Conservation (phyloP, 768 basidiomycete species). For the Aureoboletus auriporus region DNA sequence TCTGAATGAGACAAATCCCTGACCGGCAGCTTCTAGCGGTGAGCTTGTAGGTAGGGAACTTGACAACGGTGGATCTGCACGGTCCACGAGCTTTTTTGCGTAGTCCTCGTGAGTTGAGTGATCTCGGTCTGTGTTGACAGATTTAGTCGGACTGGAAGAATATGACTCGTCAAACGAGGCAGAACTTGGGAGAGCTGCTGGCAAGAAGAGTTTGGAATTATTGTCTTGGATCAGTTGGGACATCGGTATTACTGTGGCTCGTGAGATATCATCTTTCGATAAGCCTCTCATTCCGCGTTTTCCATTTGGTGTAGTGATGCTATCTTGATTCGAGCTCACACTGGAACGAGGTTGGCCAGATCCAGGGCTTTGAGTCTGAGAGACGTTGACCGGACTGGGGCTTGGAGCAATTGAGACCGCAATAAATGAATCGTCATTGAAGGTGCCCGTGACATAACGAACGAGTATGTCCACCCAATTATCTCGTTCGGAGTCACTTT, state of each 20-base stretch:
- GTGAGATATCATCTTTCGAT: constrained; percentile 59
- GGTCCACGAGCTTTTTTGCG: constrained; percentile 41
- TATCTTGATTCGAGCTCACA: constrained; percentile 40
- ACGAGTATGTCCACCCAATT: constrained; percentile 94
- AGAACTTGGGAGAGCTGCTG: constrained; percentile 31
- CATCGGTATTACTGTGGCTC: constrained; percentile 50
- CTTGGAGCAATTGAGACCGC: constrained; percentile 36
- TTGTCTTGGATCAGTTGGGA: constrained; percentile 53
- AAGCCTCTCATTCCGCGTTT: constrained; percentile 40
- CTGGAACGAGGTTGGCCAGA: constrained; percentile 55
- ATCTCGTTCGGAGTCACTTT: constrained; percentile 91
- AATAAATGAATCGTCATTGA: constrained; percentile 63
- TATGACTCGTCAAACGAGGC: constrained; percentile 21
- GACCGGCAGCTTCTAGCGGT: constrained; percentile 35
- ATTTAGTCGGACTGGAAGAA: constrained; percentile 54
- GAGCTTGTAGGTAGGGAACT: constrained; percentile 51
- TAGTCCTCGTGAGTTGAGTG: constrained; percentile 19
- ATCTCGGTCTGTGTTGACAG: constrained; percentile 35
- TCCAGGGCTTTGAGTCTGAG: constrained; percentile 23
- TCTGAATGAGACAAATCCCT: constrained; percentile 37
- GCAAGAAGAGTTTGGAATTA: constrained; percentile 59
- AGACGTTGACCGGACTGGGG: constrained; percentile 21
- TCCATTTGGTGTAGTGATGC: constrained; percentile 16
- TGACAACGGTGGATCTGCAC: constrained; percentile 59
- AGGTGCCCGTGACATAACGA: constrained; percentile 77